Percentiles rank a stretch among this genome's conserved stretches.
phyloP scores from a whole-genome alignment of 163 green algal species.

The Chlorella variabilis region DNA sequence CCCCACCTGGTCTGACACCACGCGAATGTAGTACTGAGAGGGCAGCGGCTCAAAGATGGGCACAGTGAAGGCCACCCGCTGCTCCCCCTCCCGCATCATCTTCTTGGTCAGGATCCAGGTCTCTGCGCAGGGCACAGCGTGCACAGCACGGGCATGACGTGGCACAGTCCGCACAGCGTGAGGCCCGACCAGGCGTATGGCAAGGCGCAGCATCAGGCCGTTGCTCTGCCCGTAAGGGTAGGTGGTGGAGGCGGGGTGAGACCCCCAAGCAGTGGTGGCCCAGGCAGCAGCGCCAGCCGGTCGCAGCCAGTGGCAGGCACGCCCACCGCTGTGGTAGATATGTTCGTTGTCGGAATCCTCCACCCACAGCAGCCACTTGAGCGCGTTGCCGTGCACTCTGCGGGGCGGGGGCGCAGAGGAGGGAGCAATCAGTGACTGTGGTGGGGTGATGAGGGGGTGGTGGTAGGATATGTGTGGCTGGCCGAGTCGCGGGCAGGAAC shows the following conservation, averaged over 20 bases:
- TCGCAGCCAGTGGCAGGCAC: too few species aligned
- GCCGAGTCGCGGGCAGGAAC: too few species aligned
- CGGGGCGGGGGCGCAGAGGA: not conserved
- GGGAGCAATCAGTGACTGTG: too few species aligned
- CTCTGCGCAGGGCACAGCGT: constrained; percentile 11
- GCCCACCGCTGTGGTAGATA: constrained; percentile 98
- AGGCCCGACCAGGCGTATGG: too few species aligned
- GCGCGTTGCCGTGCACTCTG: constrained; percentile 52
- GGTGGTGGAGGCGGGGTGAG: too few species aligned
- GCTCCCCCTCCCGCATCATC: constrained; percentile 66
- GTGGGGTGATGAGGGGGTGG: too few species aligned
- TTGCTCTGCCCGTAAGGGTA: too few species aligned
- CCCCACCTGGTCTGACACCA: constrained; percentile 76
- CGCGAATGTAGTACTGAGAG: constrained; percentile 56
- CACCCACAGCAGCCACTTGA: constrained; percentile 90
- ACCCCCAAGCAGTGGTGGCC: too few species aligned
- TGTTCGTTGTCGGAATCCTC: constrained; percentile 92
- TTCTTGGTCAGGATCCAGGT: constrained; percentile 85
- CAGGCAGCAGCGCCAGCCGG: too few species aligned
- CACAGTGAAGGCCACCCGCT: constrained; percentile 92
- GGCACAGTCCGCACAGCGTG: too few species aligned
- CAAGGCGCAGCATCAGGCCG: not conserved
- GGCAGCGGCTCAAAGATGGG: constrained; percentile 96
- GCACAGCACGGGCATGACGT: too few species aligned
- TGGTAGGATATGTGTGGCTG: too few species aligned